Evolutionary conservation across 148 eudicot species (phyloP).

Genomic region (Nepenthes gracilis): DNA sequence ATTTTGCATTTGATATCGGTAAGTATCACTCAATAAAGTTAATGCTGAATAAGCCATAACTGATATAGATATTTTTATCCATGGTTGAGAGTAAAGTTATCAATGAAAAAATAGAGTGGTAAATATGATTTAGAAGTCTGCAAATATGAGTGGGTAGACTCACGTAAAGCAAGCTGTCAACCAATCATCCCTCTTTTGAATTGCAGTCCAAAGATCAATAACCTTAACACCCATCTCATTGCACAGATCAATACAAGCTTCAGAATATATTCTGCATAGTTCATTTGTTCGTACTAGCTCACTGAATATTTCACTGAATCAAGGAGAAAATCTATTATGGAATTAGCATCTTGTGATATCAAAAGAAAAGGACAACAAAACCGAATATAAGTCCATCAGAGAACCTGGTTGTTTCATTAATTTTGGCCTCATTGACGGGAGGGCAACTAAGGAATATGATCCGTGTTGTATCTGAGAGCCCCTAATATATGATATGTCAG

Average conservation of each 20-base stretch:
- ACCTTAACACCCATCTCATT: conserved; percentile 57
- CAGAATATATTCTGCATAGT: conserved; percentile 65
- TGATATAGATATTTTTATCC: too few relatives aligned
- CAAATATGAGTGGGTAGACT: conserved; percentile 18
- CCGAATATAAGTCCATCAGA: conserved; percentile 2
- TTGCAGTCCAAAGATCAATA: conserved; percentile 78
- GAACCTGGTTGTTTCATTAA: conserved; percentile 52
- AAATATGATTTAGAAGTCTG: background rate
- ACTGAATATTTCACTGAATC: conserved; percentile 33
- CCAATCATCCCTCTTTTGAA: conserved; percentile 81
- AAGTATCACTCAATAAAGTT: too few relatives aligned
- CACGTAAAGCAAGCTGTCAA: conserved; percentile 68
- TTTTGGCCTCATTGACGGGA: conserved; percentile 66
- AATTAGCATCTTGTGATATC: conserved; percentile 7
- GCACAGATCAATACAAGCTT: conserved; percentile 69
- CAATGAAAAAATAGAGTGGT: background rate
- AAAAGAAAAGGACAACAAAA: background rate
- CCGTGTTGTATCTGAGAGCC: conserved; percentile 70
- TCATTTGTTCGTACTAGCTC: conserved; percentile 85
- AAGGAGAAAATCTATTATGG: conserved; percentile 8
- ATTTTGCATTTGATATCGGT: too few relatives aligned
- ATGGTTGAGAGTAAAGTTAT: too few relatives aligned
- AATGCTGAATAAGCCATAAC: too few relatives aligned
- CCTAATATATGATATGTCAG: conserved; percentile 26
- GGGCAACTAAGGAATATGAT: conserved; percentile 75